Conservation (phyloP, 441 rosid genomes). For the Melastoma candidum region DNA sequence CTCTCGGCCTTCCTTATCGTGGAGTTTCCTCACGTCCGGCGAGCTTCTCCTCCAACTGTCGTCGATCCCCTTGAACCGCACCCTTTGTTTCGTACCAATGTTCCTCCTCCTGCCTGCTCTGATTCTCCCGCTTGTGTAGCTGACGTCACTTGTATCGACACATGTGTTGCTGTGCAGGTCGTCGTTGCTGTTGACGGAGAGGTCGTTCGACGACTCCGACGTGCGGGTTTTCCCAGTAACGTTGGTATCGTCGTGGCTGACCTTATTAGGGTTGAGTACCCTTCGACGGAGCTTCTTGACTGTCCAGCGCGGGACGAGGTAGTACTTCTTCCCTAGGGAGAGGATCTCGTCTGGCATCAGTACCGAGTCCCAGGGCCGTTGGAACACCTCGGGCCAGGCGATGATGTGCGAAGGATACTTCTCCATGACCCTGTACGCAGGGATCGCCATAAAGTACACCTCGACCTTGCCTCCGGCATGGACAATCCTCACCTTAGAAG, state of each 20-base stretch:
- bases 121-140: neutral
- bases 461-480: constrained; percentile 5
- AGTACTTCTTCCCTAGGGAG: constrained; percentile 3
- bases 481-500: constrained; percentile 5
- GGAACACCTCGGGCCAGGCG: constrained; percentile 5
- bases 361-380: constrained; percentile 3
- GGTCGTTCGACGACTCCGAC: constrained; percentile 1
- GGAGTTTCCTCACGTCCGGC: neutral
- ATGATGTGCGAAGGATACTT: constrained; percentile 2
- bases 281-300: constrained; percentile 2
- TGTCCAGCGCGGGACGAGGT: constrained; percentile 1
- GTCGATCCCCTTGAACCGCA: constrained; percentile 22
- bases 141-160: neutral
- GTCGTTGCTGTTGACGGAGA: neutral
- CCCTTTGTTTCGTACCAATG: constrained; percentile 17
- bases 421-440: constrained; percentile 1
- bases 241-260: constrained; percentile 5
- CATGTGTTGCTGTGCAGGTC: constrained; percentile 1
- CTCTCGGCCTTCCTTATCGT: constrained; percentile 1
- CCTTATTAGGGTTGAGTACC: constrained; percentile 9
- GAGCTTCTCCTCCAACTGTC: constrained; percentile 13
- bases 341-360: neutral
- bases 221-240: neutral
- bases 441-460: neutral
- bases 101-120: constrained; percentile 5